phyloP scores from a whole-genome alignment of 768 basidiomycete genomes.

The Roridomyces roridus region DNA sequence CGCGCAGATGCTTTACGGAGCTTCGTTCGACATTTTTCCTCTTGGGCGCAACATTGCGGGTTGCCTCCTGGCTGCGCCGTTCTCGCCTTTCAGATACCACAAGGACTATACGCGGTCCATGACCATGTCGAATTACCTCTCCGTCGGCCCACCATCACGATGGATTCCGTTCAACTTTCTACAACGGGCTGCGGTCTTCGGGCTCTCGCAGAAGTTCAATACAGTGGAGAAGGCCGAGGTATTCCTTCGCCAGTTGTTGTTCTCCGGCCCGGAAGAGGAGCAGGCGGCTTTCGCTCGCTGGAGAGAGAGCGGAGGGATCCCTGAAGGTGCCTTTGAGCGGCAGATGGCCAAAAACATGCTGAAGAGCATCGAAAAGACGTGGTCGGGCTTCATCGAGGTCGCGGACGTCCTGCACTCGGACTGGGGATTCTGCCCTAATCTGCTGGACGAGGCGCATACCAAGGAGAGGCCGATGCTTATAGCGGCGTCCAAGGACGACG shows the following conservation, averaged over 20 bases:
- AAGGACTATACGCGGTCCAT: constrained; percentile 50
- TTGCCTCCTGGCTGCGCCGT: constrained; percentile 52
- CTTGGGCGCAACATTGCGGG: constrained; percentile 52
- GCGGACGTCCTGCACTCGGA: constrained; percentile 50
- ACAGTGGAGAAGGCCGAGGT: constrained; percentile 46
- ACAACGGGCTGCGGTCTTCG: constrained; percentile 36
- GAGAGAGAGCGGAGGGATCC: constrained; percentile 44
- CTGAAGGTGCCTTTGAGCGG: constrained; percentile 50
- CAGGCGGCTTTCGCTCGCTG: constrained; percentile 45
- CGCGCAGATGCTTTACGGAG: constrained; percentile 63
- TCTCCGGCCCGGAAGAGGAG: constrained; percentile 45
- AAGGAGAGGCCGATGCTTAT: constrained; percentile 49
- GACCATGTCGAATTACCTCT: constrained; percentile 53
- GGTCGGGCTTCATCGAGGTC: constrained; percentile 58
- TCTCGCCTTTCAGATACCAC: constrained; percentile 55
- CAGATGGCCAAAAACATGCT: constrained; percentile 47
- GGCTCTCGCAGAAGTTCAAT: constrained; percentile 41
- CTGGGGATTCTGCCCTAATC: constrained; percentile 54
- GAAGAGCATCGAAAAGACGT: constrained; percentile 54
- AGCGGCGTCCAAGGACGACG: constrained; percentile 48
- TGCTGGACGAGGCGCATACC: constrained; percentile 51
- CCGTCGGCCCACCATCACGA: constrained; percentile 50
- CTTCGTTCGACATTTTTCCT: constrained; percentile 57
- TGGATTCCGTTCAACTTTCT: constrained; percentile 48
- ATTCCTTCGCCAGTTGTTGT: constrained; percentile 44